phyloP scores from a whole-genome alignment of 73 alveolate species.

The Paraurostyla sp. region DNA sequence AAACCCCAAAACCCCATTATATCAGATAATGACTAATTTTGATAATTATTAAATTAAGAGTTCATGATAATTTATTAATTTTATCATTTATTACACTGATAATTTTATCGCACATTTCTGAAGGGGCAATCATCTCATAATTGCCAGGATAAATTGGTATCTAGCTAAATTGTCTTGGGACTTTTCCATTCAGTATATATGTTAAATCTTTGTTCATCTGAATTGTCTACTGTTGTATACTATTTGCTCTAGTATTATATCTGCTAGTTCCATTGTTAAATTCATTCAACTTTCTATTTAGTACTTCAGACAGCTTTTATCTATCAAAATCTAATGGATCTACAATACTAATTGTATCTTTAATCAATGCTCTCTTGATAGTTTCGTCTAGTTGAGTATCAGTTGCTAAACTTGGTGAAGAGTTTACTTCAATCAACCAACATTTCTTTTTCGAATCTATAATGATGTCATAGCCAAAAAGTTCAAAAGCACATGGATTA shows the following conservation, averaged over 20 bases:
- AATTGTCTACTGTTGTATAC: slow-evolving; percentile 78
- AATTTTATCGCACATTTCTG: too few relatives aligned
- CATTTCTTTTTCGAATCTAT: slow-evolving; percentile 90
- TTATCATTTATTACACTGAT: too few relatives aligned
- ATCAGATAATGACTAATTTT: too few relatives aligned
- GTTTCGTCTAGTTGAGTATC: slow-evolving; percentile 93
- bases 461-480: slow-evolving; percentile 97
- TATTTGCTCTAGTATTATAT: slow-evolving; percentile 72
- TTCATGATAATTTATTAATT: too few relatives aligned
- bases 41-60: too few relatives aligned
- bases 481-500: slow-evolving; percentile 97
- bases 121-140: slow-evolving; percentile 89
- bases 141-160: slow-evolving; percentile 90
- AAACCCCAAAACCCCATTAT: too few relatives aligned
- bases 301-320: slow-evolving; percentile 85
- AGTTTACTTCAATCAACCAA: slow-evolving; percentile 96
- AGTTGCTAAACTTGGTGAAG: slow-evolving; percentile 95
- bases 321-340: slow-evolving; percentile 92
- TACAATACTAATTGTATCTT: slow-evolving; percentile 91
- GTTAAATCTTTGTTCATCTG: slow-evolving; percentile 90
- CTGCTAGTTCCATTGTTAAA: slow-evolving; percentile 81
- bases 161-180: slow-evolving; percentile 91
- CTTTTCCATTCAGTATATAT: slow-evolving; percentile 90
- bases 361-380: slow-evolving; percentile 89
- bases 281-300: slow-evolving; percentile 91